These are phyloP conservation scores for Brasenia schreberi DNA, from an alignment of 164 flowering plant genomes.

Conservation along the genomic window DNA sequence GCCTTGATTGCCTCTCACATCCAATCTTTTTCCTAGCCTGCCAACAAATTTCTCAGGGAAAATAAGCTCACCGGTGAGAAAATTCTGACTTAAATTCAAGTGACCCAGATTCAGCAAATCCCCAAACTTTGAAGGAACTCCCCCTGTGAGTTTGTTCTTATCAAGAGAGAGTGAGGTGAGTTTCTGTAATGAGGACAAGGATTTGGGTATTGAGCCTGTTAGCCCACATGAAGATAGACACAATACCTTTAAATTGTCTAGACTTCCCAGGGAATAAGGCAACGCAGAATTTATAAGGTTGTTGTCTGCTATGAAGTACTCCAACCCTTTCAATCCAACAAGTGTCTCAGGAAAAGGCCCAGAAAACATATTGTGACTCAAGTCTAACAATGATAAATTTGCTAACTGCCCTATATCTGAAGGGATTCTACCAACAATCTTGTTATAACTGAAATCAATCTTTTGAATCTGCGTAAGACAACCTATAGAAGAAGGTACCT, in stretches of 20 bases:
- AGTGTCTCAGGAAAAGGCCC: constrained; percentile 50
- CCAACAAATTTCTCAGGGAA: constrained; percentile 45
- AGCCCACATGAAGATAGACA: constrained; percentile 69
- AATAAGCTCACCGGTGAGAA: constrained; percentile 57
- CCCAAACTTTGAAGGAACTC: constrained; percentile 45
- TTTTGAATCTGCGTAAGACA: constrained; percentile 58
- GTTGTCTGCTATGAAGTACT: constrained; percentile 75
- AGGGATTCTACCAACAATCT: constrained; percentile 44
- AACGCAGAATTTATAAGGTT: constrained; percentile 57
- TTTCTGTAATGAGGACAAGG: constrained; percentile 37
- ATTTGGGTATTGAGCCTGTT: constrained; percentile 41
- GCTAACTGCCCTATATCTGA: constrained; percentile 34
- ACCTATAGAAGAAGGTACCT: constrained; percentile 52
- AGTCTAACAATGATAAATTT: constrained; percentile 46
- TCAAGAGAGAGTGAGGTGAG: constrained; percentile 57
- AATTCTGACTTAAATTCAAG: constrained; percentile 68
- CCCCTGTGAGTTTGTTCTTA: constrained; percentile 55
- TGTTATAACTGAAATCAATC: constrained; percentile 74
- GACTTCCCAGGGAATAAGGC: constrained; percentile 38
- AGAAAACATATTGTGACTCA: constrained; percentile 46
- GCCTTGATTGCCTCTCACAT: constrained; percentile 55
- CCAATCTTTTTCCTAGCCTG: constrained; percentile 66
- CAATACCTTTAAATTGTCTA: constrained; percentile 61
- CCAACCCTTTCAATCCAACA: constrained; percentile 34
- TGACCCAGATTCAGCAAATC: constrained; percentile 54